A percentile compares a stretch with the other conserved stretches of the same genome.
phyloP scores from a whole-genome alignment of 139 green algal species.

The Tetradesmus obliquus region DNA sequence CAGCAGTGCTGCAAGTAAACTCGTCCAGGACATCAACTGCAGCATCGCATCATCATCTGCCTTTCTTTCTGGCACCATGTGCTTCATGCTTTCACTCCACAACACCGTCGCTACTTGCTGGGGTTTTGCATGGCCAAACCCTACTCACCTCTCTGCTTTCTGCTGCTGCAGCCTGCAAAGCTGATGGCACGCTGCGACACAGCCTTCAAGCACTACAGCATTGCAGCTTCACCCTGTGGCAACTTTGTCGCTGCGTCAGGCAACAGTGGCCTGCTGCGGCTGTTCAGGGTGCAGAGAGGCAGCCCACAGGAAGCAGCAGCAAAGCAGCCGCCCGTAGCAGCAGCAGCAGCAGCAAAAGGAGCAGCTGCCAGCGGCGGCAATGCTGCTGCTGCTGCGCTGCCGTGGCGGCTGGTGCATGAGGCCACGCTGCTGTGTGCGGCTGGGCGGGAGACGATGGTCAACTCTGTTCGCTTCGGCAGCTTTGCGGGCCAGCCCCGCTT shows the following conservation, averaged over 20 bases:
- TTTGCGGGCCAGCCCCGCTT: slow-evolving; percentile 12
- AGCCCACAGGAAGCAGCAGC: neutral
- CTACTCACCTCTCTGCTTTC: no score
- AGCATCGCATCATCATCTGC: no score
- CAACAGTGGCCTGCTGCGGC: neutral
- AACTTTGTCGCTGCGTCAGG: slow-evolving; percentile 22
- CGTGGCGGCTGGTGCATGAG: slow-evolving; percentile 32
- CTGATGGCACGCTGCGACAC: slow-evolving; percentile 11
- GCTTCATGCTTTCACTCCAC: no score
- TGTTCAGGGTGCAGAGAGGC: slow-evolving; percentile 29
- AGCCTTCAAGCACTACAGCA: slow-evolving; percentile 36
- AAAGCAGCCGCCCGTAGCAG: neutral
- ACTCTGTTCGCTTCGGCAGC: slow-evolving; percentile 33
- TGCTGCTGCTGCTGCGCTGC: neutral
- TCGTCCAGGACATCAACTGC: no score
- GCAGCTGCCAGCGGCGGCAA: neutral
- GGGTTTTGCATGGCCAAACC: no score
- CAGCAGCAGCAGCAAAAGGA: neutral
- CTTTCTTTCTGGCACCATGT: no score
- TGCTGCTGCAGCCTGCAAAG: slow-evolving; percentile 21
- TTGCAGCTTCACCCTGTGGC: slow-evolving; percentile 25
- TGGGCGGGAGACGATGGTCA: slow-evolving; percentile 29
- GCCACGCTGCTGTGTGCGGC: slow-evolving; percentile 26
- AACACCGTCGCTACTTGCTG: no score
- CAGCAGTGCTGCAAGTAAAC: neutral